Percentiles rank a stretch among this genome's conserved stretches.
Evolutionary conservation across 768 basidiomycete species (phyloP).

Genomic region (Sporobolomyces pararoseus): DNA sequence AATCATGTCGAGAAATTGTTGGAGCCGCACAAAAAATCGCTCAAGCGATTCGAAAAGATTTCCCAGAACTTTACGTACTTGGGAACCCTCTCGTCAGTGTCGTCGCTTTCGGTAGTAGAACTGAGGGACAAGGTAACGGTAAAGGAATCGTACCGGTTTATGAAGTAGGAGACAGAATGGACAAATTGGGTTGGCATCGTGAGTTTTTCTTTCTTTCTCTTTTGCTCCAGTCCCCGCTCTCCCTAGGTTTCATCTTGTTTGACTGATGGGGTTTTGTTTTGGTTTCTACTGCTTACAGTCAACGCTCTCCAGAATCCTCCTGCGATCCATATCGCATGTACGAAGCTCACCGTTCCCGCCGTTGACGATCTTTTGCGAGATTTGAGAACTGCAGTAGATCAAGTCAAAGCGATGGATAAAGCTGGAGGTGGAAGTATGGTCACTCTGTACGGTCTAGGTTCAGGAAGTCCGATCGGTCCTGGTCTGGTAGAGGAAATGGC

Average conservation of each 20-base stretch:
- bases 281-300: conserved; percentile 49
- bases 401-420: conserved; percentile 58
- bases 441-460: conserved; percentile 56
- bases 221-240: too few relatives aligned
- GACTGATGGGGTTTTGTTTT: too few relatives aligned
- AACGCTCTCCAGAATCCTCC: conserved; percentile 75
- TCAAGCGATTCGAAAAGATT: conserved; percentile 60
- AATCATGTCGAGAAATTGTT: conserved; percentile 79
- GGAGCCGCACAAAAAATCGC: conserved; percentile 67
- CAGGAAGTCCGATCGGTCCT: conserved; percentile 35
- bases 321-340: conserved; percentile 89
- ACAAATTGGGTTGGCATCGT: conserved; percentile 76
- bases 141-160: conserved; percentile 61
- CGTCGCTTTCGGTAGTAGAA: conserved; percentile 74
- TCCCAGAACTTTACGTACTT: conserved; percentile 80
- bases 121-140: conserved; percentile 43
- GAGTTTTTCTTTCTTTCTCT: conserved; percentile 1
- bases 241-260: too few relatives aligned
- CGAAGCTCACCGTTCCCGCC: conserved; percentile 70
- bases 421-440: conserved; percentile 80
- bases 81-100: conserved; percentile 87
- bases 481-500: conserved; percentile 36
- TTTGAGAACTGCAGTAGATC: conserved; percentile 69
- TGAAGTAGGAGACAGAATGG: conserved; percentile 86
- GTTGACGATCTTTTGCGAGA: conserved; percentile 79